Base-by-base conservation (phyloP, 2,329 filamentous ascomycete genomes). In the Ophiocordyceps robertsii region DNA sequence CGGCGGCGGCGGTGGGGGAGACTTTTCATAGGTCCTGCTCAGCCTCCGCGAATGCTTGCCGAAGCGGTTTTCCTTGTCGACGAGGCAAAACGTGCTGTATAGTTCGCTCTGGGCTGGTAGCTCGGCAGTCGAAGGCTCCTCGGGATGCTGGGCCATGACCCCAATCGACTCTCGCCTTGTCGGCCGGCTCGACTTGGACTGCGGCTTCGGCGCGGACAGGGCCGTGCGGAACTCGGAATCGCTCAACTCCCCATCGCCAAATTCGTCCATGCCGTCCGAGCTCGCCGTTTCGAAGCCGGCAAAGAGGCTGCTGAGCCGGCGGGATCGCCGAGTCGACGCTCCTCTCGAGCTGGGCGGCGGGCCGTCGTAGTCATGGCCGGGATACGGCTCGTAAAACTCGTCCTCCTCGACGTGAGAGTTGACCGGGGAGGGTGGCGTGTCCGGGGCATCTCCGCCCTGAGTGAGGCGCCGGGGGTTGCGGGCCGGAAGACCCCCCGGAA, bases 221-320 rank as follows among this genome's bases (percentile, higher is more conserved):
- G 76, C 75, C 6, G 80, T 84, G 44, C 73, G 69, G 57, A 73
- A 84, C 51, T 86, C 82, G 2, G 73, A 72, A 50, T 85, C 82
- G 51, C 75, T 82, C 47, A 75, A 48, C 39, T 83, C 77, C 4
- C 59, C 66, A 45, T 80, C 76, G 29, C 61, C 66, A 57, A 80
- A 80, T 27, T 82, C 77, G 35, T 81, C 77, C 3, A 57, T 67
- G 43, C 84, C 80, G 37, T 80, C 80, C 8, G 80, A 81, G 53
- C 78, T 86, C 37, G 69, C 70, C 12, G 76, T 77, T 38, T 90
- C 84, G 50, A 93, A 92, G 0, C 85, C 85, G 29, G 85, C 84
- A 60, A 92, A 92, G n/a, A 93, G 67, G 56, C 84, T 92, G 61
- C 84, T 90, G 39, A 85, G 80, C 43, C 85, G 73, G 54, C 84